Evolutionary conservation across 768 basidiomycete genomes (phyloP).

Genomic region (Hortiboletus flavorubellus): DNA sequence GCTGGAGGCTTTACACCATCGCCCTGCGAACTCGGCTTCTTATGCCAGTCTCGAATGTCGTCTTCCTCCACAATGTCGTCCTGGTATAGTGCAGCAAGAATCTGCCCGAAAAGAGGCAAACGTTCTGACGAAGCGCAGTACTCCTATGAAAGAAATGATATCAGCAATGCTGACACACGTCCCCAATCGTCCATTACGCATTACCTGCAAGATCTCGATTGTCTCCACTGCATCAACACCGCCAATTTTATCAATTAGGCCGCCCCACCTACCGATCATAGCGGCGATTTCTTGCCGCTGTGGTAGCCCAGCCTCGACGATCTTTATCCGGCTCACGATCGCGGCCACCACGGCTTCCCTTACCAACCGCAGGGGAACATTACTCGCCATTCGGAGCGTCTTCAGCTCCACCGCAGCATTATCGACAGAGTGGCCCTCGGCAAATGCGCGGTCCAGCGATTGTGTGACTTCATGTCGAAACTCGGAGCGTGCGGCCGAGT

Average conservation of each 20-base stretch:
- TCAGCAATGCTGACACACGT: background rate
- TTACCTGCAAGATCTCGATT: conserved; percentile 72
- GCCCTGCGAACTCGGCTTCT: conserved; percentile 51
- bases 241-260: conserved; percentile 74
- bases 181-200: conserved; percentile 34
- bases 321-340: conserved; percentile 67
- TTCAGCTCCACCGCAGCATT: conserved; percentile 94
- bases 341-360: conserved; percentile 86
- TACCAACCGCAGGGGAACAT: conserved; percentile 83
- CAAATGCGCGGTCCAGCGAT: conserved; percentile 88
- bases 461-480: conserved; percentile 76
- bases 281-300: conserved; percentile 65
- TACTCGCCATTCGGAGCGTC: conserved; percentile 95
- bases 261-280: conserved; percentile 78
- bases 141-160: conserved; percentile 38
- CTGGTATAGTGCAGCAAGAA: conserved; percentile 85
- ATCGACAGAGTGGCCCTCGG: conserved; percentile 87
- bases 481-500: conserved; percentile 55
- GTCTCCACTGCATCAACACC: conserved; percentile 83
- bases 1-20: conserved; percentile 40
- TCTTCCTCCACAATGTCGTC: conserved; percentile 90
- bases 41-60: conserved; percentile 87
- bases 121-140: conserved; percentile 66
- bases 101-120: conserved; percentile 73
- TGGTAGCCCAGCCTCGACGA: conserved; percentile 52